Conservation (phyloP, 2,329 filamentous ascomycete species). For the Elsinoe fawcettii region DNA sequence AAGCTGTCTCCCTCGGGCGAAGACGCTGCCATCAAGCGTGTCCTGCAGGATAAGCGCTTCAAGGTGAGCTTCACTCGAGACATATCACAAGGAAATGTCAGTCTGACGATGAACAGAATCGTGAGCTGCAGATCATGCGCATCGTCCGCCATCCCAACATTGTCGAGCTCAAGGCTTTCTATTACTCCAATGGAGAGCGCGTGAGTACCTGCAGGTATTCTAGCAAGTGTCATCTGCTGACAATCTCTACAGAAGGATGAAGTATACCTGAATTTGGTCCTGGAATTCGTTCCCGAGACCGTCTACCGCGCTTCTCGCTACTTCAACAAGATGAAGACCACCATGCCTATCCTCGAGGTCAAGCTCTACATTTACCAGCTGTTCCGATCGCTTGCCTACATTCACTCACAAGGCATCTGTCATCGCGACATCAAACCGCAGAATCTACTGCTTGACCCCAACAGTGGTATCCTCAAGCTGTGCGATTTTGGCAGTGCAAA, state of each 20-base stretch:
- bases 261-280: conserved; percentile 95
- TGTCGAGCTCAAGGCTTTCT: conserved; percentile 97
- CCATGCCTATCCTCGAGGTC: conserved; percentile 97
- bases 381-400: conserved; percentile 95
- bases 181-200: conserved; percentile 97
- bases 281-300: conserved; percentile 96
- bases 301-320: conserved; percentile 96
- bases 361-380: conserved; percentile 99
- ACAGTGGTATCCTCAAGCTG: conserved; percentile 85
- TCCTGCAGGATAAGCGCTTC: conserved; percentile 98
- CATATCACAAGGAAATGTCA: not conserved
- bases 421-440: conserved; percentile 99
- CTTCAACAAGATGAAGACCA: conserved; percentile 99
- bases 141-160: conserved; percentile 99
- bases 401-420: conserved; percentile 98
- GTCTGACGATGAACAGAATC: conserved; percentile 59
- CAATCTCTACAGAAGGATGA: conserved; percentile 59
- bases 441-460: conserved; percentile 88
- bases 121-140: conserved; percentile 98
- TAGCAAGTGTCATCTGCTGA: conserved; percentile 15
- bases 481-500: conserved; percentile 99
- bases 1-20: conserved; percentile 97
- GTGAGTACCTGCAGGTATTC: conserved; percentile 44
- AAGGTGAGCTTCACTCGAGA: conserved; percentile 55
- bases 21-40: conserved; percentile 97